phyloP scores from a whole-genome alignment of 148 eudicot species.

The Simmondsia chinensis region DNA sequence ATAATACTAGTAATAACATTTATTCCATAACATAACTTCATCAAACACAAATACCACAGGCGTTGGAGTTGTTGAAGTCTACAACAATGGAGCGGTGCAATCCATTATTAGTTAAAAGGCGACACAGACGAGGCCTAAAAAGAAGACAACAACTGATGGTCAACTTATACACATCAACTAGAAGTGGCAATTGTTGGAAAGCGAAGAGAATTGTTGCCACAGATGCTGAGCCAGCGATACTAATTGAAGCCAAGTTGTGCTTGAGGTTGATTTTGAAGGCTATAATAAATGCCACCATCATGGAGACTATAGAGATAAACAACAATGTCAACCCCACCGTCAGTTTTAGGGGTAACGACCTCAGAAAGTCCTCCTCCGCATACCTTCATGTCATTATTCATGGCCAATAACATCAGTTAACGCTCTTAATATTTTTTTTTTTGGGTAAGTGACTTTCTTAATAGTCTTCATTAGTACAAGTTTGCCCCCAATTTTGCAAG shows the following conservation, averaged over 20 bases:
- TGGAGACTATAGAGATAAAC: constrained; percentile 17
- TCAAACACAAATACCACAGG: no score
- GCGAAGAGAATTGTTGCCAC: not conserved
- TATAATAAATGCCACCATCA: constrained; percentile 17
- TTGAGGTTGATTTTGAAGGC: constrained; percentile 7
- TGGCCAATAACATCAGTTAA: constrained; percentile 19
- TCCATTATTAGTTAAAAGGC: no score
- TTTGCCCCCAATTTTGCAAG: no score
- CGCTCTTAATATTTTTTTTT: no score
- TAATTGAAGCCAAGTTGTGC: not conserved
- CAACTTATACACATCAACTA: not conserved
- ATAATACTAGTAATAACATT: no score
- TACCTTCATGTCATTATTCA: constrained; percentile 20
- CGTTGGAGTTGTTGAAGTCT: no score
- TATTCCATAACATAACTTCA: no score
- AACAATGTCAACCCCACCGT: constrained; percentile 14
- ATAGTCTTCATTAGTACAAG: no score
- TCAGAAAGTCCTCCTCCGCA: constrained; percentile 9
- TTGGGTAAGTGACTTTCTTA: no score
- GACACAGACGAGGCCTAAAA: constrained; percentile 4
- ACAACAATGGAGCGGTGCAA: no score
- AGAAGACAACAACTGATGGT: not conserved
- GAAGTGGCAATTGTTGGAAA: constrained; percentile 1
- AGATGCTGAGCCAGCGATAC: not conserved
- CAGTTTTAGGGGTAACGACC: constrained; percentile 12